Base-by-base conservation (phyloP, 176 grass and related monocot genomes). In the Eremochloa ophiuroides region DNA sequence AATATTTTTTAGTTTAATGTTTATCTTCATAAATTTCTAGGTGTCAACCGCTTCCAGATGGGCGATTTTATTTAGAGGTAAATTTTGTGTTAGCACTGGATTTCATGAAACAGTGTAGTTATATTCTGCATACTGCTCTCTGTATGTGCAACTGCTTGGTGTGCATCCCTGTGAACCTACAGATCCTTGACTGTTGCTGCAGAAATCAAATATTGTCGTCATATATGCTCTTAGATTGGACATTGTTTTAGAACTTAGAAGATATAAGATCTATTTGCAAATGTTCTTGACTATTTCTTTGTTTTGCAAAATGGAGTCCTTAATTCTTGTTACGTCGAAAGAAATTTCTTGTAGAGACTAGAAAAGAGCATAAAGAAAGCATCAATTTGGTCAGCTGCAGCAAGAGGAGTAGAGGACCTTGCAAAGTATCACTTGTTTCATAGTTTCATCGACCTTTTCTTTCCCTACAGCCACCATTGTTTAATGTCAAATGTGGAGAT, bases 11-110 rank as follows among this genome's bases (percentile, higher is more conserved):
- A 25, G 39, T 64, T 88, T 59, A 12, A 75, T 48, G 69, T 70
- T 90, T 64, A 82, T 63, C 44, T 50, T 71, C 66, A 74, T 83
- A 75, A 79, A 81, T 75, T 48, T 83, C 25, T 83, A 99, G 96
- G 91, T 99, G 93, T 16, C 89, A 99, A 62, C 91, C 93, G 80
- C 91, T 99, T 88, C 93, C 93, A 77, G 96, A 99, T 91, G 96
- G 93, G 33, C 88, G 96, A 20, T 95, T 95, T 83, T 99, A 91
- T 89, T 73, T 95, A 71, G 91, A 99, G 93, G 96, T 93, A 91
- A 72, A 46, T 66, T 56, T 63, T 80, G 47, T 76, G 71, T 11
- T 80, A 34, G 50, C 53, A 37, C 34, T 25, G 74, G 7, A 69
- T 73, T 55, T 71, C 74, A 69, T 56, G 31, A 74, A 10, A 58